Percentiles rank a stretch among this genome's conserved stretches.
Evolutionary conservation across 345 rosid species (phyloP).

Genomic region (Gossypium bickii): DNA sequence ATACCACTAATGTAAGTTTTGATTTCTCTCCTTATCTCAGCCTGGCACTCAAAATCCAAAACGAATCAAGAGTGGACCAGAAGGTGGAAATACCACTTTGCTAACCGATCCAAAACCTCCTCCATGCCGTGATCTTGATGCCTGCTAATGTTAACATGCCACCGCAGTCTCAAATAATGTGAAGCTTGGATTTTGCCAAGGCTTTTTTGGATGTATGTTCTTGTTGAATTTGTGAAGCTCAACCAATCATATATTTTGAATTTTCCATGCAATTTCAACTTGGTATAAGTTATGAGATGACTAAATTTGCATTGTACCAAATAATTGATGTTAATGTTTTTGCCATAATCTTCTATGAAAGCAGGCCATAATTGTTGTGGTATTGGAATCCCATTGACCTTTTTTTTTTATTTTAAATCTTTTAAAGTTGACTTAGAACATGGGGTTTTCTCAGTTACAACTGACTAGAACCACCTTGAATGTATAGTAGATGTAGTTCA

Average conservation of each 20-base stretch:
- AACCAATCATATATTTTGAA: constrained; percentile 28
- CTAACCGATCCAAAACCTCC: constrained; percentile 82
- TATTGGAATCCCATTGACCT: not conserved
- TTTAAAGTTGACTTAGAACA: not conserved
- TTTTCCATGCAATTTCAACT: constrained; percentile 19
- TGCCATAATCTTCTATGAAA: not conserved
- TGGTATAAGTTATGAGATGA: constrained; percentile 23
- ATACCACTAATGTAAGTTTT: not conserved
- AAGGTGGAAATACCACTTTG: constrained; percentile 86
- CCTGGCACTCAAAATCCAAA: constrained; percentile 92
- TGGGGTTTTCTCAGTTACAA: not conserved
- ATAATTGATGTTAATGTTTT: constrained; percentile 8
- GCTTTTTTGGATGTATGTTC: constrained; percentile 21
- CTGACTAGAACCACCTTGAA: not conserved
- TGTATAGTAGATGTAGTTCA: not conserved
- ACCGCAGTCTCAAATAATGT: constrained; percentile 36
- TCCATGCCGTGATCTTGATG: constrained; percentile 88
- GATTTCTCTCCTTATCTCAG: constrained; percentile 35
- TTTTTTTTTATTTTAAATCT: not conserved
- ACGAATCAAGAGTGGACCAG: constrained; percentile 82
- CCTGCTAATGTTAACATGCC: constrained; percentile 49
- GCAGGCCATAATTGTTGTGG: not conserved
- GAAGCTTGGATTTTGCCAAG: constrained; percentile 34
- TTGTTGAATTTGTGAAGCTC: constrained; percentile 19
- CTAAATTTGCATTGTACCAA: not conserved